These are phyloP conservation scores for Prunus salicina DNA, from an alignment of 306 rosid species.

Conservation along the genomic window DNA sequence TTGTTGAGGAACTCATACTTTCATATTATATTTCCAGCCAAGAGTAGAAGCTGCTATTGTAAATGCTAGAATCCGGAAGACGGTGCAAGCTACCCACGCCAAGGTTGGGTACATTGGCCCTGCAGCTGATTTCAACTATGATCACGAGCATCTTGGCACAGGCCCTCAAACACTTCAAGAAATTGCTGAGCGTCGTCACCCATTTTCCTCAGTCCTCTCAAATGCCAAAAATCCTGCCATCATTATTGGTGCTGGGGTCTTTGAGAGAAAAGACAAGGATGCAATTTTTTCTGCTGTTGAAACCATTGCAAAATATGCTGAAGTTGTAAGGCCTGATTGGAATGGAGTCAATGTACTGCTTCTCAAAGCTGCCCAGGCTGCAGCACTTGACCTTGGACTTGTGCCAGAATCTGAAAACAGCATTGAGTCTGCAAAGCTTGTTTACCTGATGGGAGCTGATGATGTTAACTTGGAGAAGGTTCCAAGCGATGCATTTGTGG, in stretches of 20 bases:
- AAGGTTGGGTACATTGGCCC: constrained; percentile 94
- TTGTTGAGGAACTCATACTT: constrained; percentile 14
- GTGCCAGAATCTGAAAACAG: constrained; percentile 81
- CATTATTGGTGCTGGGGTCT: constrained; percentile 82
- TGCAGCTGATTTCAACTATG: constrained; percentile 70
- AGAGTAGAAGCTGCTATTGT: constrained; percentile 98
- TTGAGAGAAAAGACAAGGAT: constrained; percentile 86
- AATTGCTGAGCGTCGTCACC: constrained; percentile 80
- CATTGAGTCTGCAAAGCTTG: constrained; percentile 79
- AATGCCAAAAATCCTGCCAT: constrained; percentile 84
- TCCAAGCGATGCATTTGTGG: constrained; percentile 84
- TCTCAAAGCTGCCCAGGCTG: constrained; percentile 94
- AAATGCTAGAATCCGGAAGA: constrained; percentile 91
- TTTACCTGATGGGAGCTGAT: constrained; percentile 98
- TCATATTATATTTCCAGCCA: constrained; percentile 62
- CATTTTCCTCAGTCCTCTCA: constrained; percentile 57
- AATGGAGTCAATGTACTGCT: constrained; percentile 89
- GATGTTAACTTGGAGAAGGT: constrained; percentile 67
- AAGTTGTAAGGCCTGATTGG: constrained; percentile 86
- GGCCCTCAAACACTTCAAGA: constrained; percentile 82
- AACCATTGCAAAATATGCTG: constrained; percentile 55
- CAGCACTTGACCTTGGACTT: constrained; percentile 98
- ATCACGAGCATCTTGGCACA: constrained; percentile 80
- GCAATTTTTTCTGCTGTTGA: constrained; percentile 71
- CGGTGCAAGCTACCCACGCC: constrained; percentile 71